Percentiles rank a stretch among this genome's conserved stretches.
Conservation (phyloP, 1,284 basidiomycete species). For the Austroboletus olivaceoglutinosus region DNA sequence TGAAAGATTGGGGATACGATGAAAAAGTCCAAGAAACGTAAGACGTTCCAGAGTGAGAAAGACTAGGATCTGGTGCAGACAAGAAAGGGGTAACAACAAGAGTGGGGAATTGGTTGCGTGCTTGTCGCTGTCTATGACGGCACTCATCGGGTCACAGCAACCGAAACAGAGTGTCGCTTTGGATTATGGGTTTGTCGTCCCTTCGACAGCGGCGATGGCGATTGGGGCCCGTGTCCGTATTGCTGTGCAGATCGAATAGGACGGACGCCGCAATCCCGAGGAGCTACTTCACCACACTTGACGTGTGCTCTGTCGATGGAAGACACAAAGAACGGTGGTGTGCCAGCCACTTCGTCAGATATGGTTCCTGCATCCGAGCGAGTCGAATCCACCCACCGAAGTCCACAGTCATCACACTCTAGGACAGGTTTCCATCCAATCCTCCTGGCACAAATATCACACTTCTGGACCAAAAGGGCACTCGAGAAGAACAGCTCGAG, state of each 20-base stretch:
- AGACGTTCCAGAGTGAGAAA: conserved; percentile 12
- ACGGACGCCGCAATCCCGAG: conserved; percentile 68
- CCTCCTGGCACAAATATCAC: conserved; percentile 78
- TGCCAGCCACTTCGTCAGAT: conserved; percentile 15
- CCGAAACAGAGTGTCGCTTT: conserved; percentile 30
- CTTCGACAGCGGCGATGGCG: conserved; percentile 28
- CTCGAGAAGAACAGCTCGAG: conserved; percentile 76
- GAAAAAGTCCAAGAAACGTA: conserved; percentile 9
- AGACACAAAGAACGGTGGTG: conserved; percentile 9
- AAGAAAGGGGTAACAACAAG: conserved; percentile 1
- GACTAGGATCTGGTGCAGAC: conserved; percentile 4
- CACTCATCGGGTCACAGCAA: conserved; percentile 28
- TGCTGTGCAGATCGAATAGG: conserved; percentile 37
- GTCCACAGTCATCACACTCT: conserved; percentile 81
- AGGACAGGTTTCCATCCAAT: conserved; percentile 83
- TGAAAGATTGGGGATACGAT: conserved; percentile 3
- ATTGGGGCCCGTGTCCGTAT: conserved; percentile 26
- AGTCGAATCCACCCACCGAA: conserved; percentile 20
- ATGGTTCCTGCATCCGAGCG: conserved; percentile 14
- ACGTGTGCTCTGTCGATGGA: conserved; percentile 60
- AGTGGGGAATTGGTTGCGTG: conserved; percentile 6
- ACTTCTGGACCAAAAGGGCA: conserved; percentile 67
- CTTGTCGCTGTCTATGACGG: conserved; percentile 12
- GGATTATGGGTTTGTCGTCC: conserved; percentile 25
- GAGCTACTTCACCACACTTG: conserved; percentile 80